These are phyloP conservation scores for Candida orba DNA, from an alignment of 805 yeast genomes.

Conservation along the genomic window DNA sequence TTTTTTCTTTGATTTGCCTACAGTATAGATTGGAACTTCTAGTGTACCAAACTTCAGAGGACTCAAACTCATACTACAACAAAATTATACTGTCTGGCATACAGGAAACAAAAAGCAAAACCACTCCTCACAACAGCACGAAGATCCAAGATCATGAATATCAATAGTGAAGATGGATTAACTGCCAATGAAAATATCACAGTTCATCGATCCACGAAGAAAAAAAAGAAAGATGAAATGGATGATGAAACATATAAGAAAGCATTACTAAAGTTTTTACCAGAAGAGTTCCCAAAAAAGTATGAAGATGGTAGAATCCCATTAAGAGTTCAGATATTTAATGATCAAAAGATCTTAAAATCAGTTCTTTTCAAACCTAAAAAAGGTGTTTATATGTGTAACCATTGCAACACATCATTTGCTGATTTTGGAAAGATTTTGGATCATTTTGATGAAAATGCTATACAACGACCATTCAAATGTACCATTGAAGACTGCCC, in stretches of 20 bases:
- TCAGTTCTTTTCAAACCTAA: slow-evolving; percentile 24
- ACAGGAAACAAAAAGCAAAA: no score
- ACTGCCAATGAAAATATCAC: background rate
- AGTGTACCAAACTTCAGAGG: no score
- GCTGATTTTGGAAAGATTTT: slow-evolving; percentile 26
- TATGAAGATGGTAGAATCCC: slow-evolving; percentile 21
- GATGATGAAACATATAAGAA: background rate
- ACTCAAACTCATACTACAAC: no score
- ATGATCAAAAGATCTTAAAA: slow-evolving; percentile 26
- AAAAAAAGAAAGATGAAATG: background rate
- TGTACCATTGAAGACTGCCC: slow-evolving; percentile 32
- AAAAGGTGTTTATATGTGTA: slow-evolving; percentile 32
- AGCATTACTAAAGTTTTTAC: slow-evolving; percentile 15
- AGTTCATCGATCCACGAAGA: background rate
- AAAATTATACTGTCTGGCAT: no score
- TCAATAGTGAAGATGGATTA: background rate
- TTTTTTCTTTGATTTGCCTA: no score
- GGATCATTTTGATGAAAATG: slow-evolving; percentile 29
- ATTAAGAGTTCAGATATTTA: slow-evolving; percentile 23
- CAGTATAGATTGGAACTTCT: no score
- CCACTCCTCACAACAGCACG: background rate
- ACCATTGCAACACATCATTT: slow-evolving; percentile 30
- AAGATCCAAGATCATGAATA: background rate
- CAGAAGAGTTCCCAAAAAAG: slow-evolving; percentile 19
- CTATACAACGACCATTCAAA: slow-evolving; percentile 26